Conservation (phyloP, 83 land plant species). For the Larix sibirica region DNA sequence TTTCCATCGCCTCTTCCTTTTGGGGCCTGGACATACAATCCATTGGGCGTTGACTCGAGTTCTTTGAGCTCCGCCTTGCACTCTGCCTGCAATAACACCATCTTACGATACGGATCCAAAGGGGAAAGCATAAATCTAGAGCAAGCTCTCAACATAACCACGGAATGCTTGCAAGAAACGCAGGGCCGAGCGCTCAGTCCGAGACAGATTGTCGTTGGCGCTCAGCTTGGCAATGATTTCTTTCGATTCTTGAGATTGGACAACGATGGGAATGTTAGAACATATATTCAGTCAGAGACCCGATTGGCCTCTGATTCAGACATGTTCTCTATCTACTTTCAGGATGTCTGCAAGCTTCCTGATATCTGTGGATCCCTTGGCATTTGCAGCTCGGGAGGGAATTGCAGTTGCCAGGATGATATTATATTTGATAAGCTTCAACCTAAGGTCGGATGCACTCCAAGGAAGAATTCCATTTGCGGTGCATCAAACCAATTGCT, state of each 20-base stretch:
- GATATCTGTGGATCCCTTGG: slow-evolving; percentile 45
- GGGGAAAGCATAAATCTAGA: neutral
- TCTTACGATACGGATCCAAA: neutral
- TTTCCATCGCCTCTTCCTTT: slow-evolving; percentile 7
- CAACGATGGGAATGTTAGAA: slow-evolving; percentile 56
- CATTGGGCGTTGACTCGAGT: neutral
- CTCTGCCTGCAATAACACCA: neutral
- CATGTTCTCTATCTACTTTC: neutral
- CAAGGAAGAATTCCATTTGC: neutral
- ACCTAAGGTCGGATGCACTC: neutral
- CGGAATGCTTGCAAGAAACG: neutral
- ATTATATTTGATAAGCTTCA: neutral
- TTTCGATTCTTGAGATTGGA: slow-evolving; percentile 45
- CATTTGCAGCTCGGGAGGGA: slow-evolving; percentile 31
- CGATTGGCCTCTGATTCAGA: neutral
- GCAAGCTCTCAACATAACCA: neutral
- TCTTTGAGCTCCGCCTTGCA: neutral
- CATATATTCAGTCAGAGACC: slow-evolving; percentile 16
- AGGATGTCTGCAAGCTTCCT: slow-evolving; percentile 5
- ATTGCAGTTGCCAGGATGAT: neutral
- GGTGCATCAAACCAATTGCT: neutral
- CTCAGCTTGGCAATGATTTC: slow-evolving; percentile 5
- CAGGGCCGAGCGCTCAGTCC: neutral
- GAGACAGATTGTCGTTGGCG: neutral
- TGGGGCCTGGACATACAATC: slow-evolving; percentile 10